Percentiles rank a stretch among this genome's conserved stretches.
Evolutionary conservation across 225 moss, liverwort and hornwort species (phyloP).

Genomic region (Physcomitrium patens): DNA sequence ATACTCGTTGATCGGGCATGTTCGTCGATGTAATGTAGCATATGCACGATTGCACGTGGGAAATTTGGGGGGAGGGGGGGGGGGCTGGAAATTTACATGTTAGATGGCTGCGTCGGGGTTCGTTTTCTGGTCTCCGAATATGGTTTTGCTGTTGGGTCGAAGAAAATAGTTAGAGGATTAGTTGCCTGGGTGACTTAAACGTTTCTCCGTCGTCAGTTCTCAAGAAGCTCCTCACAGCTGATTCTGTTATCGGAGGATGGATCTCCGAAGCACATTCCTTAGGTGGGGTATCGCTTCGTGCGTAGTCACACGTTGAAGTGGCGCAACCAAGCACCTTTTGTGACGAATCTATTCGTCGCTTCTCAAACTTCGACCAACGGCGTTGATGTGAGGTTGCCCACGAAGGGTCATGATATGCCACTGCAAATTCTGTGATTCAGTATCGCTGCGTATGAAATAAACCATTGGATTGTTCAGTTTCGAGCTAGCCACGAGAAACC

Average conservation of each 20-base stretch:
- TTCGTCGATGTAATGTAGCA: not conserved
- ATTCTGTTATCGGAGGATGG: not conserved
- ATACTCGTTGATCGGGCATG: slow-evolving; percentile 1
- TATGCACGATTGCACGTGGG: not conserved
- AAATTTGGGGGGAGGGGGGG: not conserved
- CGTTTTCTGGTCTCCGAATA: not conserved
- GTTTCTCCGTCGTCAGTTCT: not conserved
- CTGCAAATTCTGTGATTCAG: not conserved
- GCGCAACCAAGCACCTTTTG: too few relatives aligned
- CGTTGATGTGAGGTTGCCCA: too few relatives aligned
- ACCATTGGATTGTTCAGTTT: not conserved
- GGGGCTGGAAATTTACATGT: not conserved
- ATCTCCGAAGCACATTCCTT: too few relatives aligned
- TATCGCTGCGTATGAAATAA: not conserved
- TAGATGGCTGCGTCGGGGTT: not conserved
- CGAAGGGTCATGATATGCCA: not conserved
- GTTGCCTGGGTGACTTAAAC: not conserved
- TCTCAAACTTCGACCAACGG: too few relatives aligned
- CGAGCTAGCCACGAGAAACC: not conserved
- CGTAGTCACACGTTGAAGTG: too few relatives aligned
- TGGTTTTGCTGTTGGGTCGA: not conserved
- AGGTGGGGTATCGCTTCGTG: too few relatives aligned
- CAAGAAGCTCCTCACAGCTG: slow-evolving; percentile 2
- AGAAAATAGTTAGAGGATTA: not conserved
- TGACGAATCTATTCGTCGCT: too few relatives aligned